Evolutionary conservation across 2,329 filamentous ascomycete species (phyloP).

Genomic region (Clarireedia paspali): DNA sequence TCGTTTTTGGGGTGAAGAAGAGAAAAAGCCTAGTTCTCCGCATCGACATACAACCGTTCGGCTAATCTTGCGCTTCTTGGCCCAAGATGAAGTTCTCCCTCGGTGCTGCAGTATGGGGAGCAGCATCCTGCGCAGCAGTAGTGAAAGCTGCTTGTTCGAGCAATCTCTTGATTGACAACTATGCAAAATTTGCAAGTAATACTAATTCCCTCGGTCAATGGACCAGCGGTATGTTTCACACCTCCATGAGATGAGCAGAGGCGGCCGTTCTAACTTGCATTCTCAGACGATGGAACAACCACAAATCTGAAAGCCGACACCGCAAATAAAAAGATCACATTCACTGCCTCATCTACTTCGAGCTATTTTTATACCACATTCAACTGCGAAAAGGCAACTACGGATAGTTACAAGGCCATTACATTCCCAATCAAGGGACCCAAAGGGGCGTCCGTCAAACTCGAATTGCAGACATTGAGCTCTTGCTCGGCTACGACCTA

Average conservation of each 20-base stretch:
- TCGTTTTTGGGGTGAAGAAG: not conserved
- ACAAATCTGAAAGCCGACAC: constrained; percentile 33
- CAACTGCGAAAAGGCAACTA: constrained; percentile 37
- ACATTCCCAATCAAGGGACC: constrained; percentile 41
- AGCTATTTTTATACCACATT: constrained; percentile 50
- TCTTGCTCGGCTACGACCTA: constrained; percentile 35
- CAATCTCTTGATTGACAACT: constrained; percentile 28
- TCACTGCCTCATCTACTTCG: constrained; percentile 31
- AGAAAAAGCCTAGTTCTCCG: not conserved
- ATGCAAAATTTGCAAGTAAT: constrained; percentile 26
- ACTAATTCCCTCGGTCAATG: constrained; percentile 31
- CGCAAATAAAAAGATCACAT: constrained; percentile 37
- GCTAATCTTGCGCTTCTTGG: not conserved
- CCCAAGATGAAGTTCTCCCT: constrained; percentile 3
- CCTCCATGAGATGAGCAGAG: too few relatives aligned
- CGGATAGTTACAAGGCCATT: constrained; percentile 39
- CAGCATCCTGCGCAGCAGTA: constrained; percentile 5
- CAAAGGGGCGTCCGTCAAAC: constrained; percentile 31
- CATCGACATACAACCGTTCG: too few relatives aligned
- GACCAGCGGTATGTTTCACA: constrained; percentile 30
- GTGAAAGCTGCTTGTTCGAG: constrained; percentile 21
- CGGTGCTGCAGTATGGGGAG: not conserved
- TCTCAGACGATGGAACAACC: constrained; percentile 43
- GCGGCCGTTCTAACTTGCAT: constrained; percentile 3
- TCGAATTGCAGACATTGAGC: constrained; percentile 42